phyloP scores from a whole-genome alignment of 306 rosid species.

The Castanopsis chinensis region DNA sequence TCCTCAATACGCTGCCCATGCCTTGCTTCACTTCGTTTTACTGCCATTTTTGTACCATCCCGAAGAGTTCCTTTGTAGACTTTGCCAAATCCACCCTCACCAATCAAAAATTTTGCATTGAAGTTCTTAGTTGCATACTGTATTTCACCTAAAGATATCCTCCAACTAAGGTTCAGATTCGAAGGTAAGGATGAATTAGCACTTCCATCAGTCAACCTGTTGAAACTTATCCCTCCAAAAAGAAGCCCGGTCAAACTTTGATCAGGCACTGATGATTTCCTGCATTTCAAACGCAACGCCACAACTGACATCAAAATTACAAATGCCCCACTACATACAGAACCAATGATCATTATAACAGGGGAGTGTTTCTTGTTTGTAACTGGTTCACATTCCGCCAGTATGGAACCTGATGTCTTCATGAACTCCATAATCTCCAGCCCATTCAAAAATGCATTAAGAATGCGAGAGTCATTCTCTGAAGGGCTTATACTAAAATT shows the following conservation, averaged over 20 bases:
- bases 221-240: conserved; percentile 27
- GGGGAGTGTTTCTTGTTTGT: background rate
- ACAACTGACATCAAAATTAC: background rate
- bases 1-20: conserved; percentile 49
- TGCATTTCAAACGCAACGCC: conserved; percentile 20
- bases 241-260: conserved; percentile 10
- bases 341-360: conserved; percentile 18
- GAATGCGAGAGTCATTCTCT: fast-evolving
- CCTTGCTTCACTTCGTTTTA: conserved; percentile 50
- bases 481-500: conserved; percentile 5
- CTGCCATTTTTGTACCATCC: conserved; percentile 39
- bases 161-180: conserved; percentile 37
- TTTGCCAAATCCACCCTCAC: conserved; percentile 54
- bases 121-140: conserved; percentile 39
- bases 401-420: background rate
- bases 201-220: conserved; percentile 20
- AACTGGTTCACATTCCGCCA: background rate
- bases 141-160: conserved; percentile 34
- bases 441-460: conserved; percentile 34
- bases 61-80: conserved; percentile 51
- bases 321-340: conserved; percentile 29
- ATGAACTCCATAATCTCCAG: conserved; percentile 42
- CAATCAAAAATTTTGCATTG: conserved; percentile 25
- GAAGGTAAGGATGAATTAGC: conserved; percentile 25
- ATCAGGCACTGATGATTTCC: conserved; percentile 7